A percentile compares a stretch with the other conserved stretches of the same genome.
Evolutionary conservation across 257 asterid species (phyloP).

Genomic region (Ligustrum vulgare): DNA sequence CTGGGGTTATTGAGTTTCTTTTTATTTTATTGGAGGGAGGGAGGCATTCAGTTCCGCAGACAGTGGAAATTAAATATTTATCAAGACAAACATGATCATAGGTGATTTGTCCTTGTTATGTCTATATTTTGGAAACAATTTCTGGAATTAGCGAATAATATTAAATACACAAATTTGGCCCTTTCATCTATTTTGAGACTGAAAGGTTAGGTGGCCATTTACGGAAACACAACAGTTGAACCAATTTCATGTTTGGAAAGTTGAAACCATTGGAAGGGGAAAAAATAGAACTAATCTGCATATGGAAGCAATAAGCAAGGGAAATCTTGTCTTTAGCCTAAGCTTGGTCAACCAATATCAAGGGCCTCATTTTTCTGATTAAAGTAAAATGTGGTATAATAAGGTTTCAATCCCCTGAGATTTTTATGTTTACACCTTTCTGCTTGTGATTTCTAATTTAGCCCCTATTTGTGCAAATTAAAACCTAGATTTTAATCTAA

Average conservation of each 20-base stretch:
- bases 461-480: too few relatives aligned
- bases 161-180: constrained; percentile 5
- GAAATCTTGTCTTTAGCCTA: neutral
- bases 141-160: constrained; percentile 10
- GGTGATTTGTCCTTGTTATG: neutral
- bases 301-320: neutral
- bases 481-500: too few relatives aligned
- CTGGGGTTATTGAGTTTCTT: neutral
- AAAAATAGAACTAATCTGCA: neutral
- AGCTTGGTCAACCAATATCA: neutral
- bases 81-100: neutral
- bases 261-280: neutral
- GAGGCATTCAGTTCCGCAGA: neutral
- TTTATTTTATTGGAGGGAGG: constrained; percentile 2
- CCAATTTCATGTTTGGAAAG: neutral
- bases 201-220: constrained; percentile 3
- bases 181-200: constrained; percentile 11
- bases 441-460: constrained; percentile 14
- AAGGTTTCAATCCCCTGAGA: neutral
- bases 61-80: neutral
- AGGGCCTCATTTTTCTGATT: neutral
- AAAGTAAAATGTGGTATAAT: neutral
- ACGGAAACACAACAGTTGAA: neutral
- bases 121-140: neutral
- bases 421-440: neutral